phyloP scores from a whole-genome alignment of 73 alveolate species.

The Vitrella brassicaformis region DNA sequence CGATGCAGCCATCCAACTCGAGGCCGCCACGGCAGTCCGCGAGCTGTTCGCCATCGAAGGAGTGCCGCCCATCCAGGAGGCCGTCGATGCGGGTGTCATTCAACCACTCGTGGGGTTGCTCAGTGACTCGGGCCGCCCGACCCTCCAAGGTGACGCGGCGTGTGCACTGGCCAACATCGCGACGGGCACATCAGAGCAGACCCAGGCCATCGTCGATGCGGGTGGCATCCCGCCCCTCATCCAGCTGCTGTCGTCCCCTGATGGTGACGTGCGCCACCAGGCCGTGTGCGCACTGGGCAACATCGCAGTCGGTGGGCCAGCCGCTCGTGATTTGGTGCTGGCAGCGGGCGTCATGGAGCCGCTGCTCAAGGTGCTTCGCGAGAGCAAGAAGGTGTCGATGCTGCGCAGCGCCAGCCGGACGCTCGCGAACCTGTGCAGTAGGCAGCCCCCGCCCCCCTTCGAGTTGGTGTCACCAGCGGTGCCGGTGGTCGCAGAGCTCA shows the following conservation, averaged over 20 bases:
- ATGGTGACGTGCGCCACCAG: slow-evolving; percentile 71
- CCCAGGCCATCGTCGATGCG: slow-evolving; percentile 75
- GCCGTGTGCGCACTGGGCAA: slow-evolving; percentile 93
- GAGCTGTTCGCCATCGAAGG: slow-evolving; percentile 72
- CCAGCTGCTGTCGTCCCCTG: slow-evolving; percentile 50
- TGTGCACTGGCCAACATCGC: slow-evolving; percentile 94
- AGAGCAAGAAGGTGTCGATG: slow-evolving; percentile 49
- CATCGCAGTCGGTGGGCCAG: slow-evolving; percentile 81
- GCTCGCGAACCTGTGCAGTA: slow-evolving; percentile 79
- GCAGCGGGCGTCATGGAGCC: slow-evolving; percentile 70
- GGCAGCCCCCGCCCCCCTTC: slow-evolving; percentile 80
- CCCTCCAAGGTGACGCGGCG: slow-evolving; percentile 85
- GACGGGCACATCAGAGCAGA: slow-evolving; percentile 79
- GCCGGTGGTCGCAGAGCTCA: slow-evolving; percentile 63
- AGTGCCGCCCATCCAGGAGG: slow-evolving; percentile 83
- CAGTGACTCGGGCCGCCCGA: slow-evolving; percentile 56
- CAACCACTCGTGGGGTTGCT: slow-evolving; percentile 71
- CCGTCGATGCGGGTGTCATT: slow-evolving; percentile 80
- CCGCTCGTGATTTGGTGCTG: slow-evolving; percentile 66
- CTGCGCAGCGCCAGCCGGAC: slow-evolving; percentile 85
- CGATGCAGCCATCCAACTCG: slow-evolving; percentile 2
- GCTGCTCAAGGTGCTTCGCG: slow-evolving; percentile 53
- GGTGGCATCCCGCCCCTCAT: slow-evolving; percentile 77
- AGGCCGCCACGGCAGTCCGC: slow-evolving; percentile 84
- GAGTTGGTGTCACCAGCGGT: slow-evolving; percentile 52